Evolutionary conservation across 2,329 filamentous ascomycete genomes (phyloP).

Genomic region (Fusarium sp.): DNA sequence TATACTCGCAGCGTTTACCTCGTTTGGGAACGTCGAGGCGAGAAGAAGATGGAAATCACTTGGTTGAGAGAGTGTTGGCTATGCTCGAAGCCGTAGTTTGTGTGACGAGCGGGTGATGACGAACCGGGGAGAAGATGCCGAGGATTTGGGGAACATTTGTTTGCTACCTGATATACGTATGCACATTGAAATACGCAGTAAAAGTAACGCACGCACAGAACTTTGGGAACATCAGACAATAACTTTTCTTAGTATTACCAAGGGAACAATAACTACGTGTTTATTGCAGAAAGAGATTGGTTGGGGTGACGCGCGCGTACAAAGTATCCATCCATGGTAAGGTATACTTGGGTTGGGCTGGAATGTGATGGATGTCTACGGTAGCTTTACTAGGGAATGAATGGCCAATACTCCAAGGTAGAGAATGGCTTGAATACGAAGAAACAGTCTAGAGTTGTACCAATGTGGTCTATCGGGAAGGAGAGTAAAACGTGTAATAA

Average conservation of each 20-base stretch:
- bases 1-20: conserved; percentile 28
- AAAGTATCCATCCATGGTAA: not conserved
- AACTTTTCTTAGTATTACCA: not conserved
- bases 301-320: conserved; percentile 18
- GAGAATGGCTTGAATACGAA: not conserved
- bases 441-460: conserved; percentile 4
- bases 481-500: not conserved
- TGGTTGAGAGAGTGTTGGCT: conserved; percentile 31
- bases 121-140: conserved; percentile 21
- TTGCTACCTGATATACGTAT: not conserved
- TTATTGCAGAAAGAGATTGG: conserved; percentile 2
- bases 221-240: not conserved
- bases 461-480: not conserved
- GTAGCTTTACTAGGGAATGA: not conserved
- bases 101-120: conserved; percentile 26
- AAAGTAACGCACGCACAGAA: no score
- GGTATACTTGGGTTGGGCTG: not conserved
- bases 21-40: conserved; percentile 25
- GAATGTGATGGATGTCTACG: conserved; percentile 16
- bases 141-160: conserved; percentile 5
- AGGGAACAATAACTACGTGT: not conserved
- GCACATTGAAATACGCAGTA: no score
- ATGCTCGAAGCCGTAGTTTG: conserved; percentile 35
- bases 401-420: not conserved
- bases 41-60: conserved; percentile 19